These are phyloP conservation scores for Cercospora sp. DNA, from an alignment of 2,329 filamentous ascomycete genomes.

Conservation along the genomic window DNA sequence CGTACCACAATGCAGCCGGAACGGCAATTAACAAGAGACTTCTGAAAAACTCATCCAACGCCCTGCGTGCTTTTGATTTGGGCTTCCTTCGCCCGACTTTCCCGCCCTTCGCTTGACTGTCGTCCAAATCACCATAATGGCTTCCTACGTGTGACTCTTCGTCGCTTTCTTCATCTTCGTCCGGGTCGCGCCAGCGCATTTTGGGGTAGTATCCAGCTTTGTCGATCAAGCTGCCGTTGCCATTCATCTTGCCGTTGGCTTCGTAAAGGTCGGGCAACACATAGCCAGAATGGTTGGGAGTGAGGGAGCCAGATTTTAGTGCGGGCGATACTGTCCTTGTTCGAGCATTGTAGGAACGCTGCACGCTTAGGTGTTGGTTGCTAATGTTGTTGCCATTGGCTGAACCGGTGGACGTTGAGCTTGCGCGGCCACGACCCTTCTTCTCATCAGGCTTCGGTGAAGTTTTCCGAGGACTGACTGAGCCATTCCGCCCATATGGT, in stretches of 20 bases:
- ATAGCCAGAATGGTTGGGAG: slow-evolving; percentile 15
- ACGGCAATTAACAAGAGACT: slow-evolving; percentile 23
- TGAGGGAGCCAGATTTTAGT: slow-evolving; percentile 35
- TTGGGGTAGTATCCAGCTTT: slow-evolving; percentile 46
- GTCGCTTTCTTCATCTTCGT: slow-evolving; percentile 36
- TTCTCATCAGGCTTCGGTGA: slow-evolving; percentile 26
- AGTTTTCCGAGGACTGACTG: slow-evolving; percentile 27
- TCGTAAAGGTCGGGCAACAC: slow-evolving; percentile 22
- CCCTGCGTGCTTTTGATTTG: slow-evolving; percentile 24
- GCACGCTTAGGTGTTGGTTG: slow-evolving; percentile 33
- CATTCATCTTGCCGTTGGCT: slow-evolving; percentile 32
- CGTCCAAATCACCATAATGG: slow-evolving; percentile 24
- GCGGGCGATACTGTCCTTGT: slow-evolving; percentile 45
- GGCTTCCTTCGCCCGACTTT: slow-evolving; percentile 21
- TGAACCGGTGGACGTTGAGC: slow-evolving; percentile 39
- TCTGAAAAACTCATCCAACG: slow-evolving; percentile 25
- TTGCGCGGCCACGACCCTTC: slow-evolving; percentile 35
- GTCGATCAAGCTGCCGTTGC: slow-evolving; percentile 37
- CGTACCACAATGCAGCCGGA: slow-evolving; percentile 27
- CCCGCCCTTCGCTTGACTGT: slow-evolving; percentile 27
- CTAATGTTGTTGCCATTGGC: slow-evolving; percentile 23
- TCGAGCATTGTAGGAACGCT: slow-evolving; percentile 36
- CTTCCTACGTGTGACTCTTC: slow-evolving; percentile 27
- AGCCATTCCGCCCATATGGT: slow-evolving; percentile 30
- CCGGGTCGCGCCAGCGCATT: slow-evolving; percentile 36